phyloP scores from a whole-genome alignment of 2,329 filamentous ascomycete species.

The Penicillium fuscoglaucum region DNA sequence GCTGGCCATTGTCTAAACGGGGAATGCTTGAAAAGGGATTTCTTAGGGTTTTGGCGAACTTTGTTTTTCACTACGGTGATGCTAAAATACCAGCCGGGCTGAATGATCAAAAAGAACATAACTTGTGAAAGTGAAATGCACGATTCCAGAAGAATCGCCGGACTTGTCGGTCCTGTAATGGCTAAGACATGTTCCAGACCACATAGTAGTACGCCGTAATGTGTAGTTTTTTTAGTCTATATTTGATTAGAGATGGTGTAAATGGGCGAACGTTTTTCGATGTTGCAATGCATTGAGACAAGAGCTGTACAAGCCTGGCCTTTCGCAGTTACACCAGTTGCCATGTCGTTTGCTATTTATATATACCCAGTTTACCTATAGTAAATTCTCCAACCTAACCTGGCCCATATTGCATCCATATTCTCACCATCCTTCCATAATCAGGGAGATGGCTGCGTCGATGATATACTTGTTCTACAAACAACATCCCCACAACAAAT shows the following conservation, averaged over 20 bases:
- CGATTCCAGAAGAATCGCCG: slow-evolving; percentile 18
- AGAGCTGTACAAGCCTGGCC: not conserved
- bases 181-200: slow-evolving; percentile 4
- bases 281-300: not conserved
- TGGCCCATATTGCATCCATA: not conserved
- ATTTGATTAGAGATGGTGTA: not conserved
- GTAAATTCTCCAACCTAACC: too few relatives aligned
- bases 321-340: not conserved
- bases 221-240: not conserved
- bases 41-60: slow-evolving; percentile 49
- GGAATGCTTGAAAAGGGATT: slow-evolving; percentile 32
- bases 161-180: slow-evolving; percentile 16
- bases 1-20: slow-evolving; percentile 87
- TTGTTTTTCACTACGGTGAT: slow-evolving; percentile 44
- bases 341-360: not conserved
- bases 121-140: slow-evolving; percentile 25
- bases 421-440: not conserved
- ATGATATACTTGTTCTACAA: not conserved
- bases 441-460: not conserved
- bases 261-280: not conserved
- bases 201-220: not conserved
- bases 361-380: not conserved
- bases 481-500: not conserved
- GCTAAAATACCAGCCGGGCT: slow-evolving; percentile 42
- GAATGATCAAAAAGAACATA: slow-evolving; percentile 41